Evolutionary conservation across 2,329 filamentous ascomycete species (phyloP).

Genomic region (Hypoxylon sp.): DNA sequence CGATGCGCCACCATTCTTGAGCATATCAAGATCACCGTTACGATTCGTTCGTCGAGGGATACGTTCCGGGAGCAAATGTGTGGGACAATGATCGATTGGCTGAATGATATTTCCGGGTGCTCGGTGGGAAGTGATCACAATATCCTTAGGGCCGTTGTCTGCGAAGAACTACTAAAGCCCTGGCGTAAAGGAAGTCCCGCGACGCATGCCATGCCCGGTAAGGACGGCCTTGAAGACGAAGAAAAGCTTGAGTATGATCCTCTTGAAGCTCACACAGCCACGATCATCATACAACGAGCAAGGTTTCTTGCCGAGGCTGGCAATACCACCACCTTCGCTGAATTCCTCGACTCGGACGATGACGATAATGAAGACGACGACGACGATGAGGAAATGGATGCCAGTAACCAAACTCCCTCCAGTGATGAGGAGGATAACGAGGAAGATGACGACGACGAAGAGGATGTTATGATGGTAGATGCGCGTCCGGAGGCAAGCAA

Average conservation of each 20-base stretch:
- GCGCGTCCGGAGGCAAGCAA: constrained; percentile 57
- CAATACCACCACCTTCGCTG: constrained; percentile 44
- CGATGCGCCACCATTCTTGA: constrained; percentile 87
- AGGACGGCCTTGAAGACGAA: constrained; percentile 85
- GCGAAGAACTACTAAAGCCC: constrained; percentile 88
- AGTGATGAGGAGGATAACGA: constrained; percentile 72
- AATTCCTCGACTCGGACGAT: constrained; percentile 58
- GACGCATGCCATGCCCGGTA: constrained; percentile 80
- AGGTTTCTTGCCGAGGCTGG: constrained; percentile 50
- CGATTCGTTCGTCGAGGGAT: constrained; percentile 90
- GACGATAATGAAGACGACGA: constrained; percentile 64
- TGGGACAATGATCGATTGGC: constrained; percentile 96
- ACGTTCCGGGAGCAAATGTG: constrained; percentile 99
- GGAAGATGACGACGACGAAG: constrained; percentile 64
- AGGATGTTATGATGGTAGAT: constrained; percentile 70
- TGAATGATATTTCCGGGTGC: constrained; percentile 91
- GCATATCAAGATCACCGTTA: constrained; percentile 95
- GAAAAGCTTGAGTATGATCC: constrained; percentile 68
- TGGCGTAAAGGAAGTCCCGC: constrained; percentile 90
- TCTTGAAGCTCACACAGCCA: constrained; percentile 47
- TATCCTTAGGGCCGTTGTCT: constrained; percentile 83
- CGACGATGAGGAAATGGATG: constrained; percentile 59
- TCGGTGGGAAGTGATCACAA: constrained; percentile 83
- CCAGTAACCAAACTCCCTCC: constrained; percentile 50
- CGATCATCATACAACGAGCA: constrained; percentile 54